These are phyloP conservation scores for Capronia coronata DNA, from an alignment of 2,329 filamentous ascomycete genomes.

Conservation along the genomic window DNA sequence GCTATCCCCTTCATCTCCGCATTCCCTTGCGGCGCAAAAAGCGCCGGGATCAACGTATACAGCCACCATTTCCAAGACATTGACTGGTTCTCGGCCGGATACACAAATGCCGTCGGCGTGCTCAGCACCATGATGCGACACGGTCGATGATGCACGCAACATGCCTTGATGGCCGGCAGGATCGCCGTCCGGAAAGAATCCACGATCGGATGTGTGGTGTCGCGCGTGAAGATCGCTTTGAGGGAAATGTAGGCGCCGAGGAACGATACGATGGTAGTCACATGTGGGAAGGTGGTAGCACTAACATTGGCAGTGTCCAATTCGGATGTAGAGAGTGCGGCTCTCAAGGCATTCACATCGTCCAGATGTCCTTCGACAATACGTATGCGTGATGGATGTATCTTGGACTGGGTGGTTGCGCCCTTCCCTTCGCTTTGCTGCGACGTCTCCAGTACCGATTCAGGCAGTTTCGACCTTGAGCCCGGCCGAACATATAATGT, in stretches of 20 bases:
- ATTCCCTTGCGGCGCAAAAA: constrained; percentile 18
- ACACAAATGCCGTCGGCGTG: constrained; percentile 11
- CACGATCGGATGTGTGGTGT: constrained; percentile 16
- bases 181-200: constrained; percentile 13
- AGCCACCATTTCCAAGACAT: constrained; percentile 18
- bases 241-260: constrained; percentile 15
- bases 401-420: too few relatives aligned
- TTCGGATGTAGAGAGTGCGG: constrained; percentile 7
- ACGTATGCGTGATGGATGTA: neutral
- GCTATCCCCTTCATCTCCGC: constrained; percentile 20
- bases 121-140: constrained; percentile 16
- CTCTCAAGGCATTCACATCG: constrained; percentile 3
- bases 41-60: constrained; percentile 7
- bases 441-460: neutral
- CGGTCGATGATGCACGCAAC: too few relatives aligned
- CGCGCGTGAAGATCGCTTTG: constrained; percentile 9
- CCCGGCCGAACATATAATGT: constrained; percentile 12
- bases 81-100: constrained; percentile 1
- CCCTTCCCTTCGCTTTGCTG: too few relatives aligned
- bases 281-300: constrained; percentile 5
- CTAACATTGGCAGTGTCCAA: neutral
- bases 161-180: constrained; percentile 13
- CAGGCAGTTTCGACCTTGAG: constrained; percentile 2
- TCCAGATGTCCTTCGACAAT: constrained; percentile 16
- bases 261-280: constrained; percentile 14